Evolutionary conservation across 768 basidiomycete species (phyloP).

Genomic region (Lepiota venenata): DNA sequence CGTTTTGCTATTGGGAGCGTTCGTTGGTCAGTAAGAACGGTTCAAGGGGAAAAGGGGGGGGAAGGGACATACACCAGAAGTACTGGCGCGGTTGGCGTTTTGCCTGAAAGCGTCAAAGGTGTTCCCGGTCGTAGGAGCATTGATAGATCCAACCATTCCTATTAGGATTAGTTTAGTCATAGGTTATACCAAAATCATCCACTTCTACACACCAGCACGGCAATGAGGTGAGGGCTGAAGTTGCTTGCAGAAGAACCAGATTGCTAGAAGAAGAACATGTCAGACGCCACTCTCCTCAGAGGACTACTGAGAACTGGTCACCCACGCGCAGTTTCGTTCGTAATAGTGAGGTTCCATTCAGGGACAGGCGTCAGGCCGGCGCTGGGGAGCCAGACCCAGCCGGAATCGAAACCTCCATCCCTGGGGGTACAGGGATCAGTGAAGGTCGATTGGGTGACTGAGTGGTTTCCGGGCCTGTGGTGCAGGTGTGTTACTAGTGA

Average conservation of each 20-base stretch:
- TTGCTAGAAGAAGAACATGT: constrained; percentile 27
- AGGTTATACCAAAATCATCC: not conserved
- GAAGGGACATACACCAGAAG: constrained; percentile 28
- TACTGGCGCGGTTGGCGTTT: constrained; percentile 26
- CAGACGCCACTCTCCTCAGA: constrained; percentile 19
- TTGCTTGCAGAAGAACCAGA: constrained; percentile 63
- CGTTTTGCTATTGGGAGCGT: constrained; percentile 30
- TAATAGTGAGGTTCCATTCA: constrained; percentile 49
- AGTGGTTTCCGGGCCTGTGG: constrained; percentile 49
- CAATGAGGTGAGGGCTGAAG: constrained; percentile 40
- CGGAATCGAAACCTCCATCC: constrained; percentile 52
- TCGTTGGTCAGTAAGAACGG: not conserved
- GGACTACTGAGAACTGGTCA: constrained; percentile 8
- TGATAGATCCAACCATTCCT: constrained; percentile 53
- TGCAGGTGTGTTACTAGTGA: not conserved
- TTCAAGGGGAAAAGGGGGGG: not conserved
- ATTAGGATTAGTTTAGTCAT: not conserved
- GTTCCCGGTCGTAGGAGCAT: constrained; percentile 42
- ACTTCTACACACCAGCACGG: constrained; percentile 19
- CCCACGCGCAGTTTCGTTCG: constrained; percentile 44
- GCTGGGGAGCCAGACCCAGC: constrained; percentile 39
- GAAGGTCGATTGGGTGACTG: constrained; percentile 50
- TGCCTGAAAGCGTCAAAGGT: constrained; percentile 35
- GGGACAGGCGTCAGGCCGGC: constrained; percentile 24
- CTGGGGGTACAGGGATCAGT: constrained; percentile 40